Evolutionary conservation across 345 rosid species (phyloP).

Genomic region (Brassica juncea): DNA sequence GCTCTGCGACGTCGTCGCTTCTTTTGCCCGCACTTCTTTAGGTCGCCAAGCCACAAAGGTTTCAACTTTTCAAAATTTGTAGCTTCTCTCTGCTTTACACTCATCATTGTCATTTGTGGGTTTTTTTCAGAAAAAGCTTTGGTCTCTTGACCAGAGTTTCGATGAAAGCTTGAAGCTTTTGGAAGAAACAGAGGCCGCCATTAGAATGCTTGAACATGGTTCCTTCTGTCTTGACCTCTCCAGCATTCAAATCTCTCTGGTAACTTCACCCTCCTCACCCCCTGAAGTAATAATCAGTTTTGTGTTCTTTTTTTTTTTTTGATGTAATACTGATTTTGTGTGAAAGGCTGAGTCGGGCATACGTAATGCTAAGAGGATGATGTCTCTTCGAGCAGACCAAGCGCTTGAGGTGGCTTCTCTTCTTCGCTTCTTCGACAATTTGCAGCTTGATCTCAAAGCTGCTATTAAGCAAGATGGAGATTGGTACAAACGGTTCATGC

Average conservation of each 20-base stretch:
- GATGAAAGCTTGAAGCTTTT: conserved; percentile 69
- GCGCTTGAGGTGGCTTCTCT: conserved; percentile 65
- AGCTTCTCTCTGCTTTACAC: conserved; percentile 5
- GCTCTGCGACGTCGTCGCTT: conserved; percentile 74
- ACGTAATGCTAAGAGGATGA: conserved; percentile 46
- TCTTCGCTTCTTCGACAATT: conserved; percentile 52
- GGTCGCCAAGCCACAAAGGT: conserved; percentile 82
- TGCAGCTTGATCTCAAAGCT: conserved; percentile 75
- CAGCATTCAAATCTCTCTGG: conserved; percentile 52
- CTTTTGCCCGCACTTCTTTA: conserved; percentile 71
- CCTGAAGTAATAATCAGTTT: not conserved
- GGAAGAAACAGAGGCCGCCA: conserved; percentile 78
- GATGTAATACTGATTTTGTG: conserved; percentile 5
- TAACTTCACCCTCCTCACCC: not conserved
- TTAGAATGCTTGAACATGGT: conserved; percentile 70
- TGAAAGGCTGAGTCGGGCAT: conserved; percentile 62
- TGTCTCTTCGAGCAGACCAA: conserved; percentile 55
- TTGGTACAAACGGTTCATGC: conserved; percentile 70
- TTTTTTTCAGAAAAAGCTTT: conserved; percentile 50
- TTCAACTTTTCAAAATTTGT: not conserved
- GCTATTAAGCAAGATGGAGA: conserved; percentile 70
- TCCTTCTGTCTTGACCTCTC: conserved; percentile 66
- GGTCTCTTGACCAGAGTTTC: conserved; percentile 62
- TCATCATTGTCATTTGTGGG: conserved; percentile 11
- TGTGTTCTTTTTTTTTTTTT: not conserved